phyloP scores from a whole-genome alignment of 2,329 filamentous ascomycete species.

The Sporothrix pseudoabietina region DNA sequence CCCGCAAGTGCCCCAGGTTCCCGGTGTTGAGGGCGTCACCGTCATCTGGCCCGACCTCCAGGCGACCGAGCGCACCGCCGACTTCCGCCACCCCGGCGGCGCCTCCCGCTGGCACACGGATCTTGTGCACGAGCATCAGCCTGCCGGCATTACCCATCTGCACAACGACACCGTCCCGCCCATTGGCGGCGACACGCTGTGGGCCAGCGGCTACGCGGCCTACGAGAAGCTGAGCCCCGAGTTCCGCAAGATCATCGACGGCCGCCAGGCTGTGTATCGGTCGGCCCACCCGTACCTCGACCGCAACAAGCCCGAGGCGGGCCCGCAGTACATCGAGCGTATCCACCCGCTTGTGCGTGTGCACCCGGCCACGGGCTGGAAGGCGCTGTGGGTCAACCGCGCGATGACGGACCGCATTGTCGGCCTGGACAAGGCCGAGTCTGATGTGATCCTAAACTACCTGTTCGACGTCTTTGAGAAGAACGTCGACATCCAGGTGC shows the following conservation, averaged over 20 bases:
- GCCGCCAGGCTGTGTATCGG: slow-evolving; percentile 63
- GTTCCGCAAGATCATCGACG: slow-evolving; percentile 72
- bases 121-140: slow-evolving; percentile 70
- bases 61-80: slow-evolving; percentile 61
- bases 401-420: slow-evolving; percentile 69
- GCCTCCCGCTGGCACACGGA: slow-evolving; percentile 71
- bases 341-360: slow-evolving; percentile 69
- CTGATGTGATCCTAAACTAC: slow-evolving; percentile 67
- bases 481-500: slow-evolving; percentile 71
- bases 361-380: slow-evolving; percentile 73
- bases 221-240: slow-evolving; percentile 72
- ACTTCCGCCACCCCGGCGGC: slow-evolving; percentile 68
- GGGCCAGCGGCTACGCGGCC: slow-evolving; percentile 70
- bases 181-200: slow-evolving; percentile 70
- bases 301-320: slow-evolving; percentile 60
- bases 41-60: slow-evolving; percentile 72
- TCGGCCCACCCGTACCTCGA: slow-evolving; percentile 70
- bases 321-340: slow-evolving; percentile 68
- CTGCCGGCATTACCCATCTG: slow-evolving; percentile 69
- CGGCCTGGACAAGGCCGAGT: slow-evolving; percentile 68
- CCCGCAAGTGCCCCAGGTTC: slow-evolving; percentile 71
- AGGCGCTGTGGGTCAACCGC: slow-evolving; percentile 71
- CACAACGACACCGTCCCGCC: slow-evolving; percentile 69
- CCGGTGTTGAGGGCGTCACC: slow-evolving; percentile 64
- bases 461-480: slow-evolving; percentile 69